Evolutionary conservation across 2,329 filamentous ascomycete genomes (phyloP).

Genomic region (Aspergillus sp.): DNA sequence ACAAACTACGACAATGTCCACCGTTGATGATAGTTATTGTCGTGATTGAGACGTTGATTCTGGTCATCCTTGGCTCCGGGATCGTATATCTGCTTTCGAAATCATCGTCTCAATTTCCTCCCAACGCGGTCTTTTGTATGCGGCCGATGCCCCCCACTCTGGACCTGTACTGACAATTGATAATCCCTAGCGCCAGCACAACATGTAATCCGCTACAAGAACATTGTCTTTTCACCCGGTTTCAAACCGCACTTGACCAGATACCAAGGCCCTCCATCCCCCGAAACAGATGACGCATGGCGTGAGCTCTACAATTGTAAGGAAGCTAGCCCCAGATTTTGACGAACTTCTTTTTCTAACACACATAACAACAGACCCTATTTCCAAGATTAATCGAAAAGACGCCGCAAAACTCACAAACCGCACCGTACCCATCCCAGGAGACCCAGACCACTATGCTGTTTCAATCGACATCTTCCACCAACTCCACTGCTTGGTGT

Average conservation of each 20-base stretch:
- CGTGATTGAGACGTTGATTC: too few species aligned
- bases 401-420: conserved; percentile 6
- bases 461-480: conserved; percentile 12
- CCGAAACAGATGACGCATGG: conserved; percentile 8
- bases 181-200: conserved; percentile 6
- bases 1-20: too few species aligned
- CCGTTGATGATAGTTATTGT: too few species aligned
- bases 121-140: too few species aligned
- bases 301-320: conserved; percentile 6
- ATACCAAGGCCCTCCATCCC: conserved; percentile 7
- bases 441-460: conserved; percentile 5
- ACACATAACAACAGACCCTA: neutral
- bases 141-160: too few species aligned
- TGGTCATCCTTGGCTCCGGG: too few species aligned
- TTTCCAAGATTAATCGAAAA: neutral
- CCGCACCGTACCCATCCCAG: conserved; percentile 9
- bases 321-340: neutral
- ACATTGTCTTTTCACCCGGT: conserved; percentile 3
- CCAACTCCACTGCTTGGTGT: conserved; percentile 20
- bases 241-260: conserved; percentile 1
- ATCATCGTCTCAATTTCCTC: too few species aligned
- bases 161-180: too few species aligned
- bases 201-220: conserved; percentile 5
- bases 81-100: too few species aligned
- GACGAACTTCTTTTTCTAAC: too few species aligned